Evolutionary conservation across 441 rosid genomes (phyloP), one percentile per base, ranked within the genome.

Genomic region (Gossypium gossypioides): DNA sequence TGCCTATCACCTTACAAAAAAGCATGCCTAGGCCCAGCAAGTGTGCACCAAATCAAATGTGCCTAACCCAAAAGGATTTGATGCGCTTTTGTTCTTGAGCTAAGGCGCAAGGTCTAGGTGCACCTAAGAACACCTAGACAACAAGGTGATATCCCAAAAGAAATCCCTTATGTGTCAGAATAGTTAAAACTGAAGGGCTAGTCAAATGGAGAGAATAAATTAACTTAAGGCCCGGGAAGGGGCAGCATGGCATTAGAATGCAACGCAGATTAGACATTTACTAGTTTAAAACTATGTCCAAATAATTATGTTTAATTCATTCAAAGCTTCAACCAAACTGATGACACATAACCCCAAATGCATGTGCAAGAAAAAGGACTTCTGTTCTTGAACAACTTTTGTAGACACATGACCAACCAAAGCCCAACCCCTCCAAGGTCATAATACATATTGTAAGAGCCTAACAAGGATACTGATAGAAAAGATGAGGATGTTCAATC

Each of bases 401-500:
- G 12, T 6, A 44, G 19, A 65, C 54, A 42, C 69, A 46, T n/a
- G 40, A 46, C 40, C 7, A 24, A 29, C 37, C 40, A 46, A 24
- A 24, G 48, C 37, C 40, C 1, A 66, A 66, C 1, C 42, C 59
- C 8, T 57, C 40, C 21, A 56, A 70, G 52, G 37, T 56, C 13
- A 70, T 40, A 37, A 37, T 56, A 16, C 37, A 70, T 22, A 34
- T 15, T 24, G 7, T 24, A 56, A 56, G 37, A 69, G 34, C 32
- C 22, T 6, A 44, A 42, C 18, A 44, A 12, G 55, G 54, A 67
- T 67, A 6, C 32, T n/a, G 21, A 66, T 24, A 48, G 7, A 15
- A 68, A 50, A 40, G 65, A 64, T 12, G 44, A 74, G 62, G 52
- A 71, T 59, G 50, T 46, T 12, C 61, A 8, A 60, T 44, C 6